A percentile compares a stretch with the other conserved stretches of the same genome.
Conservation (phyloP, 2,329 filamentous ascomycete species). For the Colletotrichum sp. region DNA sequence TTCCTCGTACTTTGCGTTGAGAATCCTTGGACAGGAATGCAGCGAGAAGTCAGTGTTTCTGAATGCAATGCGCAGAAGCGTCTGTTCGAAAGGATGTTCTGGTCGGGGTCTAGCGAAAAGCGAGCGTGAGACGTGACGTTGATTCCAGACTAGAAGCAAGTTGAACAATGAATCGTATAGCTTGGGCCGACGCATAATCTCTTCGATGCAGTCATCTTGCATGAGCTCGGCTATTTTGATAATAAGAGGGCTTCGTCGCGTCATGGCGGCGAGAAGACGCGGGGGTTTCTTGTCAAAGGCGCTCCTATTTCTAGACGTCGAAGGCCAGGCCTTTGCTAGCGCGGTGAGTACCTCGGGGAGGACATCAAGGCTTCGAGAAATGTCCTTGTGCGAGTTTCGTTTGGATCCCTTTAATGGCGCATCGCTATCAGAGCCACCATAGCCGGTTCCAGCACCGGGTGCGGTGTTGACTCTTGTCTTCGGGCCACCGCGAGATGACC, state of each 20-base stretch:
- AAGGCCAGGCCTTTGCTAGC: not conserved
- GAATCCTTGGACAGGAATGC: not conserved
- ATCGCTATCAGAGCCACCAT: not conserved
- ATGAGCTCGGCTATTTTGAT: conserved; percentile 26
- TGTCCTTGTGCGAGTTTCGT: not conserved
- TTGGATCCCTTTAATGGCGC: not conserved
- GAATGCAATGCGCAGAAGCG: not conserved
- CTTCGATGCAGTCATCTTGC: conserved; percentile 25
- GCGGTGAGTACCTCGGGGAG: not conserved
- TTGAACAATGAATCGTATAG: not conserved
- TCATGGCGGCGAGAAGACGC: conserved; percentile 13
- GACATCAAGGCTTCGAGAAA: not conserved
- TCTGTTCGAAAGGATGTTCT: not conserved
- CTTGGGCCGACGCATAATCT: not conserved
- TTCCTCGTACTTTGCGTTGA: not conserved
- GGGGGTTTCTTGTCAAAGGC: conserved; percentile 4
- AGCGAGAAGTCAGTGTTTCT: not conserved
- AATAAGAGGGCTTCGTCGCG: conserved; percentile 29
- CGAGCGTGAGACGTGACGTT: not conserved
- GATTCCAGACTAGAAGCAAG: not conserved
- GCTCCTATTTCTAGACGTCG: too few species aligned
- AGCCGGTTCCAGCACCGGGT: not conserved
- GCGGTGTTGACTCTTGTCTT: not conserved
- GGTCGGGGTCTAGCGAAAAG: not conserved
- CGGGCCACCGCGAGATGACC: not conserved